These are phyloP conservation scores for Beauveria sp. DNA, from an alignment of 2,329 filamentous ascomycete species.

Conservation along the genomic window DNA sequence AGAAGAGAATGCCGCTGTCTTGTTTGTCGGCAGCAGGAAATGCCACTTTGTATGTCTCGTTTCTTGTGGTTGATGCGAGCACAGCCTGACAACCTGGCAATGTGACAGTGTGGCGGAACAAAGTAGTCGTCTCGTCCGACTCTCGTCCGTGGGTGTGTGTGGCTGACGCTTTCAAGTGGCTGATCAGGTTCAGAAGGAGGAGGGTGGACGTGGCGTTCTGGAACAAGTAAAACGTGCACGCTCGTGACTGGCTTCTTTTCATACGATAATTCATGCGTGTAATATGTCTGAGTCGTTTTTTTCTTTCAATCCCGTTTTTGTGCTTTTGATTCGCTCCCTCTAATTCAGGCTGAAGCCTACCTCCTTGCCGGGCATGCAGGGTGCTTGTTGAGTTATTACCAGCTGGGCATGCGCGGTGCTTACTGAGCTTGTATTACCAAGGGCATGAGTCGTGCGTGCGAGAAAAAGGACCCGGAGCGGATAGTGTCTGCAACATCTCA, in stretches of 20 bases:
- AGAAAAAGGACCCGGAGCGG: background rate
- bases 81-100: too few species aligned
- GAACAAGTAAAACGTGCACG: conserved; percentile 4
- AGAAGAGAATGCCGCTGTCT: too few species aligned
- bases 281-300: background rate
- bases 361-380: too few species aligned
- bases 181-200: background rate
- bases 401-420: background rate
- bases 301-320: background rate
- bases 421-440: background rate
- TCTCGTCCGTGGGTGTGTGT: background rate
- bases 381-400: too few species aligned
- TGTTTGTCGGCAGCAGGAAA: too few species aligned
- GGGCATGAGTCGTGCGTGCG: background rate
- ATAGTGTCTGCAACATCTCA: background rate
- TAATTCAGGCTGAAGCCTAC: background rate
- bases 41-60: too few species aligned
- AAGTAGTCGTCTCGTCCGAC: too few species aligned
- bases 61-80: too few species aligned
- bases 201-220: background rate
- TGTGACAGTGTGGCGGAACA: too few species aligned
- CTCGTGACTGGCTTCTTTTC: background rate
- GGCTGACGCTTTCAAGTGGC: background rate
- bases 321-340: background rate
- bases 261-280: background rate